Base-by-base conservation (phyloP, 2,329 filamentous ascomycete genomes). In the Claviceps quebecensis region DNA sequence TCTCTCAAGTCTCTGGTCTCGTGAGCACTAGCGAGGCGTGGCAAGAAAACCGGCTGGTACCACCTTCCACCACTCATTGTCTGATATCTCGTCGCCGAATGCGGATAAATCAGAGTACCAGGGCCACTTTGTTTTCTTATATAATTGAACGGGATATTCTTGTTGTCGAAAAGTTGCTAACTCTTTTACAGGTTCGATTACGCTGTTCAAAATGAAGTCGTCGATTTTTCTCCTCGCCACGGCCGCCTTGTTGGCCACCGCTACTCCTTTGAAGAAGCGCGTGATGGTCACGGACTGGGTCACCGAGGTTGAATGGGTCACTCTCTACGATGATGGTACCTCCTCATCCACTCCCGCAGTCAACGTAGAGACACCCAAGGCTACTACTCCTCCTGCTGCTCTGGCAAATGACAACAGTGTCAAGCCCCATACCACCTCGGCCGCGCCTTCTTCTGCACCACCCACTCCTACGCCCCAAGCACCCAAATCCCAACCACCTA, bases 211-310 rank as follows among this genome's bases (percentile, higher is more conserved):
- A 56, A 78, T 78, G 75, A 77, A 74, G 69, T 65, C 69, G 46
- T 73, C 74, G 47, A 54, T 72, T 52, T 63, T 72, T 56, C 63
- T 78, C 57, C 64, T 66, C 56, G 65, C 68, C 57, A 66, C 71
- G 55, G 65, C 72, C 60, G 72, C 74, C 58, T 55, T 73, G 49
- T 55, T 76, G 62, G 72, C 69, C 51, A 58, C 67, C 52, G 73
- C 73, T 58, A 60, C 63, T 48, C 74, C 73, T 51, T 61, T 75
- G 38, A 56, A 66, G 52, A 67, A 69, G 59, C 68, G 73, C 49
- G 66, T 56, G 46, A 56, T 69, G 54, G 58, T 68, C 54, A 73
- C 68, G 34, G 58, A 71, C 3, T 61, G 63, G 59, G 70, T 74
- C 41, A 63, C 67, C 39, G 67, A 73, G 47, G 47, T 66, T 23